Percentiles rank a stretch among this genome's conserved stretches.
Evolutionary conservation across 768 basidiomycete genomes (phyloP).

Genomic region (Russula earlei): DNA sequence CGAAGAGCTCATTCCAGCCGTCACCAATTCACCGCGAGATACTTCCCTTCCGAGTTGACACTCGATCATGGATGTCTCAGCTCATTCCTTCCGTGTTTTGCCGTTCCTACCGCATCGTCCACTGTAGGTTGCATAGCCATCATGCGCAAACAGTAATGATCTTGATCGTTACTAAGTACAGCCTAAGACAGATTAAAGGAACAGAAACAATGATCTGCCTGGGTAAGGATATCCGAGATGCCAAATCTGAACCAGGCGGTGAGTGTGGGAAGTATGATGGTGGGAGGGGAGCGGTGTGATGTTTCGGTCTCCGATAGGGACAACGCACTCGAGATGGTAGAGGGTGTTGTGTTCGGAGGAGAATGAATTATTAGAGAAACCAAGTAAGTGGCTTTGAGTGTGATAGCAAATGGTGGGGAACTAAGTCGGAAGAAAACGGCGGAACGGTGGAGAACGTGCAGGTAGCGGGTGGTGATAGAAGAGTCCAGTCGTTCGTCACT

Average conservation of each 20-base stretch:
- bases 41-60: background rate
- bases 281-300: background rate
- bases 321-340: conserved; percentile 2
- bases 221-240: conserved; percentile 10
- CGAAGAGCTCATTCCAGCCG: conserved; percentile 16
- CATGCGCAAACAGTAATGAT: conserved; percentile 1
- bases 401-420: background rate
- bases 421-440: background rate
- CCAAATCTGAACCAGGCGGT: background rate
- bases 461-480: background rate
- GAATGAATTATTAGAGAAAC: background rate
- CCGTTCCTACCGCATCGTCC: background rate
- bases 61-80: background rate
- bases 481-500: background rate
- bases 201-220: background rate
- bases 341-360: conserved; percentile 1
- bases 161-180: conserved; percentile 11
- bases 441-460: background rate
- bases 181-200: background rate
- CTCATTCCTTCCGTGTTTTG: background rate
- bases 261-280: background rate
- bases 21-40: background rate
- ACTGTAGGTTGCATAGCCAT: background rate
- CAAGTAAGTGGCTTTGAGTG: background rate
- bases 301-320: background rate